Evolutionary conservation across 805 yeast genomes (phyloP).

Genomic region (Wickerhamomyces bisporus): DNA sequence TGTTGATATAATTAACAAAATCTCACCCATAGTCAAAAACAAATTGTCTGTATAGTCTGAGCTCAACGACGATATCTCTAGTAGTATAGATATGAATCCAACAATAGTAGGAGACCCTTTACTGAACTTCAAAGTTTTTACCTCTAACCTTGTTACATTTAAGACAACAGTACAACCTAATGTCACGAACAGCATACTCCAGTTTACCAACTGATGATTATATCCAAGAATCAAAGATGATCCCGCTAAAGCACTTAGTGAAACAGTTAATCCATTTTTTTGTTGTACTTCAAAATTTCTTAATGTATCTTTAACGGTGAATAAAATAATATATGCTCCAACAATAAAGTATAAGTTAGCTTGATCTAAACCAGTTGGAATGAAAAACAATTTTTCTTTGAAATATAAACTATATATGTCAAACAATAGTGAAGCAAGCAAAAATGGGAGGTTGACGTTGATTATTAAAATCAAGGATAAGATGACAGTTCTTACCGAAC

Average conservation of each 20-base stretch:
- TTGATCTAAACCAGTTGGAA: conserved; percentile 3
- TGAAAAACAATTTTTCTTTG: background rate
- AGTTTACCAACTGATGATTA: conserved; percentile 6
- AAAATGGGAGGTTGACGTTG: conserved; percentile 10
- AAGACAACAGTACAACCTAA: conserved; percentile 22
- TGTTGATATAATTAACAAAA: conserved; percentile 9
- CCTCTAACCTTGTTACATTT: conserved; percentile 15
- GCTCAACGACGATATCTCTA: conserved; percentile 32
- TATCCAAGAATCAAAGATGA: conserved; percentile 3
- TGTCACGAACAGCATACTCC: conserved; percentile 23
- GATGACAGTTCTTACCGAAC: conserved; percentile 20
- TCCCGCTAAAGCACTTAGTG: background rate
- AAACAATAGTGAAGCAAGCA: conserved; percentile 7
- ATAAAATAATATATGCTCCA: conserved; percentile 4
- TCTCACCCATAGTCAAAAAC: conserved; percentile 10
- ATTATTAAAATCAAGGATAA: conserved; percentile 17
- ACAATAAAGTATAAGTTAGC: conserved; percentile 5
- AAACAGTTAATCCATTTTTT: background rate
- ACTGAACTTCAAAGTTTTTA: conserved; percentile 3
- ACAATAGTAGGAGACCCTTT: conserved; percentile 17
- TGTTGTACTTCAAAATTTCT: conserved; percentile 11
- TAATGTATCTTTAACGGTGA: conserved; percentile 5
- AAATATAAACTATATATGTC: conserved; percentile 9
- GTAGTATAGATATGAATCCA: conserved; percentile 28
- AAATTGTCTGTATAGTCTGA: conserved; percentile 9